Evolutionary conservation across 306 rosid genomes (phyloP).

Genomic region (Gillenia trifoliata): DNA sequence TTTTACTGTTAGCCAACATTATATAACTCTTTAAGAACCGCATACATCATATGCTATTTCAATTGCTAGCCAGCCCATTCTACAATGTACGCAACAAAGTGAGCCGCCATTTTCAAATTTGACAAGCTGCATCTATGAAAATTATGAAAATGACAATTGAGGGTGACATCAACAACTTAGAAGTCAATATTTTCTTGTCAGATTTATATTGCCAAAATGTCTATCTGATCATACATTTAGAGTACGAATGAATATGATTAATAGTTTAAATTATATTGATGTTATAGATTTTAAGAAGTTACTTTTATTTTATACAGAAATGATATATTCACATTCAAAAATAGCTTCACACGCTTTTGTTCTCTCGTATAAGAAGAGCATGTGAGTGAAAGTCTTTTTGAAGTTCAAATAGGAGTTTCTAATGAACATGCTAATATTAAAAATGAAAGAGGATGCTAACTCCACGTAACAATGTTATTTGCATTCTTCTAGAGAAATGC

Average conservation of each 20-base stretch:
- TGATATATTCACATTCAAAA: background rate
- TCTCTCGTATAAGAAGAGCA: background rate
- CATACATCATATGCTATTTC: background rate
- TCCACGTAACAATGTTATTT: background rate
- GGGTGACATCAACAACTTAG: background rate
- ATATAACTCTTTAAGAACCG: background rate
- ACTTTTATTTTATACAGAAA: background rate
- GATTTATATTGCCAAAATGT: no score
- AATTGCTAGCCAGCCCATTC: conserved; percentile 11
- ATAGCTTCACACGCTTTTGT: background rate
- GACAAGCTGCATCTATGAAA: background rate
- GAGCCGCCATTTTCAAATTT: background rate
- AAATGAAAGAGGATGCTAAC: background rate
- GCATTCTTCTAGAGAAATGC: background rate
- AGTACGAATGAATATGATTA: background rate
- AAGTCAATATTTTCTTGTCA: background rate
- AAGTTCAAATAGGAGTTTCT: background rate
- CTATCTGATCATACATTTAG: no score
- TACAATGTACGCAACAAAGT: background rate
- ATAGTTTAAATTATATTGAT: no score
- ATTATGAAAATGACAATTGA: background rate
- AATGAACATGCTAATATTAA: background rate
- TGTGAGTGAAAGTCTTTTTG: background rate
- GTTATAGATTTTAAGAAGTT: no score
- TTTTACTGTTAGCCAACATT: conserved; percentile 1